Conservation (phyloP, 768 basidiomycete species). For the Agaricus subrufescens region DNA sequence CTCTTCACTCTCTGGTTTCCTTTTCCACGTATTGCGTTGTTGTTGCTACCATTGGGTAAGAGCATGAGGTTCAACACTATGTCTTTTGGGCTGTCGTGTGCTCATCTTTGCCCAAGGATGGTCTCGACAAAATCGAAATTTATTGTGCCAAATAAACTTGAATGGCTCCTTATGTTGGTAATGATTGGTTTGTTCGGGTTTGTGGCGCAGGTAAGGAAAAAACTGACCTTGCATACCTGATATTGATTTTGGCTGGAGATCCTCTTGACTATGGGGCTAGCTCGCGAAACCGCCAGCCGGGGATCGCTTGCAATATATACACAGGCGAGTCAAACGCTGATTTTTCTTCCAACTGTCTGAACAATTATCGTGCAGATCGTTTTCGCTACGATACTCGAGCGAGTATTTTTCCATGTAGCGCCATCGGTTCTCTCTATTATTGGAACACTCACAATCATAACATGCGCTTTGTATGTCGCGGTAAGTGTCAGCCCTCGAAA, state of each 20-base stretch:
- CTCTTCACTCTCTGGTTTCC: conserved; percentile 62
- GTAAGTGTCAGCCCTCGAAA: conserved; percentile 31
- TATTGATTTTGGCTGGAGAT: conserved; percentile 3
- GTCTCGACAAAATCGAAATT: conserved; percentile 28
- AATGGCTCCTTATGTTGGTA: conserved; percentile 37
- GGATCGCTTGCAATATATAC: conserved; percentile 56
- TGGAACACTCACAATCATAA: conserved; percentile 63
- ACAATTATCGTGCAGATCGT: conserved; percentile 39
- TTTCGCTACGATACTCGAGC: conserved; percentile 64
- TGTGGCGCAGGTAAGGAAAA: conserved; percentile 33
- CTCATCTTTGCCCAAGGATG: conserved; percentile 30
- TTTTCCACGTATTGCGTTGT: conserved; percentile 54
- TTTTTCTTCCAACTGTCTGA: not conserved
- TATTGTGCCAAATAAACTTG: conserved; percentile 35
- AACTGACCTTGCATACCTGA: not conserved
- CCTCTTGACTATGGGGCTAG: conserved; percentile 40
- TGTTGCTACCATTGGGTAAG: conserved; percentile 28
- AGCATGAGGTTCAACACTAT: not conserved
- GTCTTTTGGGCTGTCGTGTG: not conserved
- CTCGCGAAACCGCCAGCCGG: conserved; percentile 60
- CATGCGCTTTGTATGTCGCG: conserved; percentile 59
- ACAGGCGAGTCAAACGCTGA: conserved; percentile 27
- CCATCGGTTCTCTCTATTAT: conserved; percentile 56
- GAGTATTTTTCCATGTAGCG: conserved; percentile 54
- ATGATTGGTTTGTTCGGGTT: conserved; percentile 48